Evolutionary conservation across 805 yeast genomes (phyloP), one percentile per base, ranked within the genome.

Genomic region (Barnettozyma wickerhamii): DNA sequence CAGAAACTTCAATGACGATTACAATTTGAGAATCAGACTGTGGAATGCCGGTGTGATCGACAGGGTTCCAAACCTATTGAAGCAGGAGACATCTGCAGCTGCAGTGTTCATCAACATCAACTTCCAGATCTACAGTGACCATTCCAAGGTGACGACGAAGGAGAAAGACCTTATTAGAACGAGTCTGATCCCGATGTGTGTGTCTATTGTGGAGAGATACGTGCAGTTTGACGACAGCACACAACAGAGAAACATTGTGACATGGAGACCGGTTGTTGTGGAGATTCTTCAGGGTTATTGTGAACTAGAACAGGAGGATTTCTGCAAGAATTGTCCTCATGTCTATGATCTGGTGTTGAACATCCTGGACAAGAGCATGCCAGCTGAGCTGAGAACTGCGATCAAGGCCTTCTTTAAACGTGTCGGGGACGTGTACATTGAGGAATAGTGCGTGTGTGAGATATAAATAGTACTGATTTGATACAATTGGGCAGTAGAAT

Each of bases 1-100:
- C 3, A 77, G 84, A 52, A 78, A 74, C 43, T 93, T 93, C 69
- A 93, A 93, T 61, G 89, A 82, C 43, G 90, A 93, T 62, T 83
- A 84, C 60, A 89, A 88, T 40, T 68, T 93, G 52, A 71, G 99
- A 49, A 83, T 86, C n/a, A 71, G 93, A 52, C 68, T 93, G 31
- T 90, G 95, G 81, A 85, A 88, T 55, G 86, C 93, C 4, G 96
- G 96, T 1, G 81, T 89, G 30, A 91, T 90, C 64, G 95, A 88
- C 55, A 82, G 90, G 56, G 72, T 91, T 41, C 99, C 99, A 17
- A 95, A 93, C 53, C 66, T 93, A 52, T 67, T 90, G 52, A 85
- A 86, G 53, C 99, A 95, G 63, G 99, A 95, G 62, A 81, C 95
- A 0, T 78, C 88, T 27, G 79, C 96, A 0, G 82, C 95, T 1